Base-by-base conservation (phyloP, 345 rosid genomes). In the Moricandia arvensis region DNA sequence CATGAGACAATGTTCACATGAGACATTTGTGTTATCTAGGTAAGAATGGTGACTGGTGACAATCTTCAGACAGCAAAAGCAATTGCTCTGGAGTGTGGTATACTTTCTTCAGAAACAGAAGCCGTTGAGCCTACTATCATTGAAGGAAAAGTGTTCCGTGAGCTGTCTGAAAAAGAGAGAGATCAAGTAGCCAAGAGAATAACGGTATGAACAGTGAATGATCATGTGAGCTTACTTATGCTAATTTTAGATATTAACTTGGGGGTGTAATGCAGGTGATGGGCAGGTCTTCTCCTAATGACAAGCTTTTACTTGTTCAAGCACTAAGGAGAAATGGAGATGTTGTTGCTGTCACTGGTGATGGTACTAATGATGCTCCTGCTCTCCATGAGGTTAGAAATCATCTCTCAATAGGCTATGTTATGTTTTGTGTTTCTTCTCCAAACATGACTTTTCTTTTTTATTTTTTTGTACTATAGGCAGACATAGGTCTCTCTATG, bases 331-430 rank as follows among this genome's bases (percentile, higher is more conserved):
- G 85, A 80, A 82, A 84, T 65, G 97, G 99, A 60, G 96, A 93
- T 75, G 99, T 95, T 80, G 99, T 95, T 66, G 99, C 98, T 65
- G 99, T 95, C 69, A 95, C 98, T 63, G 99, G 99, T 75, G 99
- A 95, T 84, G 99, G 98, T 63, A 95, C 99, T 47, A 95, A 95
- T 83, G 99, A 95, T 82, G 99, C 99, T 81, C 99, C 99, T 72
- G 99, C 99, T 58, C 94, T 95, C 73, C 97, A 93, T 63, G 99
- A 95, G 99, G 99, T 95, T 79, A 79, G 79, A 38, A 68, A 8
- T 38, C 45, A 38, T 10, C 9, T 18, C n/a, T 65, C 29, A n/a
- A 34, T 27, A 64, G 13, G 26, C 18, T 38, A 4, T 62, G 47
- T 13, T 55, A 33, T 38, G 65, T 13, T 45, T 45, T 73, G 54